Percentiles rank a stretch among this genome's conserved stretches.
These are phyloP conservation scores for Mycena albidolilacea DNA, from an alignment of 768 basidiomycete genomes.

Conservation along the genomic window DNA sequence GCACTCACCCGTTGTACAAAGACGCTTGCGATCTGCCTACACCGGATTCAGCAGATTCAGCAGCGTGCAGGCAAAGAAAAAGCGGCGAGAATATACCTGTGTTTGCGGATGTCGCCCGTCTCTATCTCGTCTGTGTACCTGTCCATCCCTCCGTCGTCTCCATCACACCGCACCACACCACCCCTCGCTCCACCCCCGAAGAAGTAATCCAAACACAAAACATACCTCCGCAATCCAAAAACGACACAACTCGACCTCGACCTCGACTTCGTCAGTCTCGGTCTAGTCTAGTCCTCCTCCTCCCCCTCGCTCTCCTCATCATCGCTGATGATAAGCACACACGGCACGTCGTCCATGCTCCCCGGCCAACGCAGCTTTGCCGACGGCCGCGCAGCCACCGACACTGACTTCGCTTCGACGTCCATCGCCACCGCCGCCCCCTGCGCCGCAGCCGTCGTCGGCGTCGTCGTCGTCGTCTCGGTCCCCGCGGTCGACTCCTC, in stretches of 20 bases:
- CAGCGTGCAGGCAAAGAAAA: conserved; percentile 31
- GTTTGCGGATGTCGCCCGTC: conserved; percentile 36
- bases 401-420: neutral
- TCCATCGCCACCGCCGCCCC: neutral
- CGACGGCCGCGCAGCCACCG: neutral
- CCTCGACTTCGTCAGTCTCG: too few relatives aligned
- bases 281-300: too few relatives aligned
- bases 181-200: neutral
- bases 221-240: neutral
- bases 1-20: neutral
- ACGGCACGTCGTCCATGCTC: conserved; percentile 52
- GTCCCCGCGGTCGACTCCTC: conserved; percentile 38
- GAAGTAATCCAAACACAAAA: neutral
- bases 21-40: conserved; percentile 8
- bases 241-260: conserved; percentile 15
- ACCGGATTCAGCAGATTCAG: conserved; percentile 37
- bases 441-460: neutral
- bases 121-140: conserved; percentile 25
- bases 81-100: conserved; percentile 40
- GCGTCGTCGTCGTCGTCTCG: neutral
- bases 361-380: conserved; percentile 61
- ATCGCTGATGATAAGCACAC: conserved; percentile 66
- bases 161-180: neutral
- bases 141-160: conserved; percentile 37
- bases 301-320: conserved; percentile 52